Percentiles rank a stretch among this genome's conserved stretches.
phyloP scores from a whole-genome alignment of 2,329 filamentous ascomycete species.

The Stromatinia cepivora region DNA sequence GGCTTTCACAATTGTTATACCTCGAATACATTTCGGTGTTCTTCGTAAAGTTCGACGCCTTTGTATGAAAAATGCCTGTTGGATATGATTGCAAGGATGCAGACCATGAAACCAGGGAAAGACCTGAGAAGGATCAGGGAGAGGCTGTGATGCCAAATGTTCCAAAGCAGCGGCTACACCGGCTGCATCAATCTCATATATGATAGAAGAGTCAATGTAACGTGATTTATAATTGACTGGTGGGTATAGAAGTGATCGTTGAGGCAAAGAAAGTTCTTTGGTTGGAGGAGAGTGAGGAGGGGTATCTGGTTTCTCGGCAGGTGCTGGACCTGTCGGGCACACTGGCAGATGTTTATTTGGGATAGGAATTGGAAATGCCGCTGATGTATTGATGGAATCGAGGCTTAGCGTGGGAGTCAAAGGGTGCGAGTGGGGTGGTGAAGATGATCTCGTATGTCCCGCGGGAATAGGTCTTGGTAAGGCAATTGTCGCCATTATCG shows the following conservation, averaged over 20 bases:
- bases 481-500: slow-evolving; percentile 41
- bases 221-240: slow-evolving; percentile 61
- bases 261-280: slow-evolving; percentile 55
- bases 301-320: slow-evolving; percentile 55
- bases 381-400: slow-evolving; percentile 50
- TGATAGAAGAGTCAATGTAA: slow-evolving; percentile 52
- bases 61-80: slow-evolving; percentile 84
- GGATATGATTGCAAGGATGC: slow-evolving; percentile 83
- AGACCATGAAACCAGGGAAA: slow-evolving; percentile 97
- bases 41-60: slow-evolving; percentile 69
- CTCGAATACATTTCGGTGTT: slow-evolving; percentile 74
- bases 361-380: slow-evolving; percentile 59
- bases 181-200: slow-evolving; percentile 73
- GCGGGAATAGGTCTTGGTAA: slow-evolving; percentile 38
- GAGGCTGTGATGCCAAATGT: slow-evolving; percentile 72
- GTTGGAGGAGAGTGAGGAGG: slow-evolving; percentile 66
- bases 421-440: slow-evolving; percentile 51
- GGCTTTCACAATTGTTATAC: slow-evolving; percentile 84
- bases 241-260: slow-evolving; percentile 72
- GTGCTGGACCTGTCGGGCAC: slow-evolving; percentile 76
- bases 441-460: slow-evolving; percentile 42
- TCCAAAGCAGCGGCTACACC: slow-evolving; percentile 73
- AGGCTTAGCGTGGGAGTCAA: slow-evolving; percentile 58
- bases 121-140: slow-evolving; percentile 81
- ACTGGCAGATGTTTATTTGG: slow-evolving; percentile 91